Conservation (phyloP, 192 early-diverging fungal species). For the Coemansia sp. region DNA sequence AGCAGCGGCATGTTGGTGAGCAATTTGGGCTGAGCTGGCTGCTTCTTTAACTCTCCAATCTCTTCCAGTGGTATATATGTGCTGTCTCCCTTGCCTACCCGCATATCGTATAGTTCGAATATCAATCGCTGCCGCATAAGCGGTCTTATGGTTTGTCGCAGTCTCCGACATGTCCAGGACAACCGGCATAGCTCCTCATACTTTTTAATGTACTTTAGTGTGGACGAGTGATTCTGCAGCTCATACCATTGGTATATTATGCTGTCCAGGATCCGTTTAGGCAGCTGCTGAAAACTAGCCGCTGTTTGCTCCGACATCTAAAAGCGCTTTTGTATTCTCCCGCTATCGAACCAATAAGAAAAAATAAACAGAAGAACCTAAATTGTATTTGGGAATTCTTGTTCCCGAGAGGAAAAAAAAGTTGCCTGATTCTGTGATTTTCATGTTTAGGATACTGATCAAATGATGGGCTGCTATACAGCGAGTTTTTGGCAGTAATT, state of each 20-base stretch:
- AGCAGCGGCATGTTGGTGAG: conserved; percentile 16
- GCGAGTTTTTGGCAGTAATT: background rate
- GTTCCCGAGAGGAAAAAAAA: background rate
- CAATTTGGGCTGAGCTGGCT: conserved; percentile 18
- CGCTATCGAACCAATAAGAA: too few relatives aligned
- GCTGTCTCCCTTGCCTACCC: conserved; percentile 16
- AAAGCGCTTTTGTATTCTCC: too few relatives aligned
- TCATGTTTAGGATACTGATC: background rate
- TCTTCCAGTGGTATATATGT: conserved; percentile 18
- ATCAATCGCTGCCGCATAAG: conserved; percentile 18
- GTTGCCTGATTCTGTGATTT: background rate
- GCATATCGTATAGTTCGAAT: conserved; percentile 37
- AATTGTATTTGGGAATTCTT: too few relatives aligned
- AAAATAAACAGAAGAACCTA: too few relatives aligned
- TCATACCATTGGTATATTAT: conserved; percentile 25
- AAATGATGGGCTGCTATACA: too few relatives aligned
- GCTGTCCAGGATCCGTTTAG: conserved; percentile 27
- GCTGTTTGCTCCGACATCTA: conserved; percentile 8
- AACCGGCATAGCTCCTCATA: conserved; percentile 16
- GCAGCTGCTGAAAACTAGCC: conserved; percentile 29
- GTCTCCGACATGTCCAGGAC: too few relatives aligned
- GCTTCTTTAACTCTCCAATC: conserved; percentile 17
- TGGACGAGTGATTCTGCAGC: conserved; percentile 7
- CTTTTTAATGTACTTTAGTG: conserved; percentile 22
- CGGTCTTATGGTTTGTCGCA: conserved; percentile 5